Evolutionary conservation across 148 eudicot genomes (phyloP).

Genomic region (Silene conica): DNA sequence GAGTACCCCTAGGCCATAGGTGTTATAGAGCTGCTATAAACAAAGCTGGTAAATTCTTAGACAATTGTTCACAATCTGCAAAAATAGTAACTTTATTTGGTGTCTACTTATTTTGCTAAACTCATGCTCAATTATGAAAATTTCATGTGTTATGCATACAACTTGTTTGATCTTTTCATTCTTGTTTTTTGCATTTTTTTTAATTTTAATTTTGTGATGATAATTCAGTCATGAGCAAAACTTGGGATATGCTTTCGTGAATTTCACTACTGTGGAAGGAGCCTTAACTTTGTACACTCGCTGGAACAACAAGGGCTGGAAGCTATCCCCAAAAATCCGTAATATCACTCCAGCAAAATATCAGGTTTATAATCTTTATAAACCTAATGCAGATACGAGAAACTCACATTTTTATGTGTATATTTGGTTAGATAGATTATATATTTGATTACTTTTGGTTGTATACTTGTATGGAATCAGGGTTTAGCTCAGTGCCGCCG

Average conservation of each 20-base stretch:
- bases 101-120: too few relatives aligned
- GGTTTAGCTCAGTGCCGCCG: conserved; percentile 6
- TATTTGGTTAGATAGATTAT: too few relatives aligned
- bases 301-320: conserved; percentile 22
- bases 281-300: background rate
- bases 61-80: too few relatives aligned
- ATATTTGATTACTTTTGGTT: too few relatives aligned
- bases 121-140: too few relatives aligned
- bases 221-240: background rate
- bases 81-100: too few relatives aligned
- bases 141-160: too few relatives aligned
- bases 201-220: background rate
- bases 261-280: conserved; percentile 16
- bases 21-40: too few relatives aligned
- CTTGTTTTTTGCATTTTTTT: background rate
- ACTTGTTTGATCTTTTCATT: too few relatives aligned
- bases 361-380: conserved; percentile 7
- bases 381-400: background rate
- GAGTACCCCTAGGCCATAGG: too few relatives aligned
- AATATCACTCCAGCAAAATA: conserved; percentile 12
- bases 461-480: background rate
- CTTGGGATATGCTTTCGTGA: too few relatives aligned
- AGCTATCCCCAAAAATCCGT: background rate
- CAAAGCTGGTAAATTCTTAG: too few relatives aligned
- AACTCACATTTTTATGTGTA: background rate